A percentile compares a stretch with the other conserved stretches of the same genome.
Conservation (phyloP, 108 stramenopile genomes). For the Nitzschia putrida region DNA sequence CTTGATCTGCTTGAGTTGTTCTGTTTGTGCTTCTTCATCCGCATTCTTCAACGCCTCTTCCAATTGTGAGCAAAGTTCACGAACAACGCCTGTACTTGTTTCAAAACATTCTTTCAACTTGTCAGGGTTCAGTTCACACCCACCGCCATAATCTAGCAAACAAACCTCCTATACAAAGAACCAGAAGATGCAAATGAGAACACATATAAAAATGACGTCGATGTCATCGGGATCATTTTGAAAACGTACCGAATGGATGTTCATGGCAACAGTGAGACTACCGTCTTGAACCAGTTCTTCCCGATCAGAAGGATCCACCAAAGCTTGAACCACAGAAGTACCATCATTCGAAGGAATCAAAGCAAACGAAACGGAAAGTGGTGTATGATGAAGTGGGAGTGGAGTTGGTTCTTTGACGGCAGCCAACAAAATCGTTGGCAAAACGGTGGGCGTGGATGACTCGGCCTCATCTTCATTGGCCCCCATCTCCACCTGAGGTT, state of each 20-base stretch:
- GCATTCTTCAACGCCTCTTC: slow-evolving; percentile 70
- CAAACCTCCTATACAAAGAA: slow-evolving; percentile 64
- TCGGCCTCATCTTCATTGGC: slow-evolving; percentile 23
- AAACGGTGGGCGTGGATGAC: not conserved
- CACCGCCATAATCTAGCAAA: slow-evolving; percentile 77
- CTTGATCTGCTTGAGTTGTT: slow-evolving; percentile 63
- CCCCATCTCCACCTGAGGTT: slow-evolving; percentile 66
- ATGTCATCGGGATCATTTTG: not conserved
- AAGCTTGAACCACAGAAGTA: slow-evolving; percentile 51
- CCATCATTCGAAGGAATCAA: slow-evolving; percentile 70
- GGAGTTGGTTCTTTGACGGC: slow-evolving; percentile 89
- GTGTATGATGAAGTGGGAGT: slow-evolving; percentile 92
- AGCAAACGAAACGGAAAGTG: slow-evolving; percentile 87
- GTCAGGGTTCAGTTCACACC: slow-evolving; percentile 62
- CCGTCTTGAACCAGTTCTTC: slow-evolving; percentile 84
- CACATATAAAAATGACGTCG: too few species aligned
- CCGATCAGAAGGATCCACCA: slow-evolving; percentile 79
- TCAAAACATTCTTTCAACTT: slow-evolving; percentile 58
- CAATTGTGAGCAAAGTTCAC: slow-evolving; percentile 62
- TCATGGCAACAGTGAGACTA: slow-evolving; percentile 75
- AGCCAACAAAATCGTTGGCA: slow-evolving; percentile 61
- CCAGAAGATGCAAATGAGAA: not conserved
- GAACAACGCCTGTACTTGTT: slow-evolving; percentile 43
- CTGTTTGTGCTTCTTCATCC: slow-evolving; percentile 66
- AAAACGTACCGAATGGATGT: slow-evolving; percentile 58